Evolutionary conservation across 805 yeast species (phyloP).

Genomic region (Lipomyces sp.): DNA sequence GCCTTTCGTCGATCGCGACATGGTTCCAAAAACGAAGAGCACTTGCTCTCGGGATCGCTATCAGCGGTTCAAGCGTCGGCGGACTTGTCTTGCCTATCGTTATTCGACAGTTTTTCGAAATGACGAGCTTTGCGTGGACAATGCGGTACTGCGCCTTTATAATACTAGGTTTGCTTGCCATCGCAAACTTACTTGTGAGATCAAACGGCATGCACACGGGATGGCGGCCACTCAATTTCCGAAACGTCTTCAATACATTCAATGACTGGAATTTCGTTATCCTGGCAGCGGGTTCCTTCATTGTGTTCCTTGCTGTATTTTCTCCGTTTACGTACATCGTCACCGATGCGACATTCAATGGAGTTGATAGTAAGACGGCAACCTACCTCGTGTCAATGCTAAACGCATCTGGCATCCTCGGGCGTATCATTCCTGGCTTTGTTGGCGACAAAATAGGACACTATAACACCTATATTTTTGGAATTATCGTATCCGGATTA

Average conservation of each 20-base stretch:
- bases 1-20: not conserved
- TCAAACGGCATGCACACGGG: conserved; percentile 3
- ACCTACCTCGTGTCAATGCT: conserved; percentile 37
- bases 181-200: conserved; percentile 30
- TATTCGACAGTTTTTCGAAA: conserved; percentile 42
- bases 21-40: conserved; percentile 46
- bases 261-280: not conserved
- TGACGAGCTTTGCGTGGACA: conserved; percentile 53
- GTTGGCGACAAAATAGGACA: conserved; percentile 51
- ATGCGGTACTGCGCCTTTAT: conserved; percentile 49
- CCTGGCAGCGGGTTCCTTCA: not conserved
- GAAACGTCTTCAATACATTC: not conserved
- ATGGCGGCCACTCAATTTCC: conserved; percentile 3
- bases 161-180: conserved; percentile 34
- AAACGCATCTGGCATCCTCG: conserved; percentile 41
- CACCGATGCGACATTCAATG: conserved; percentile 31
- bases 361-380: conserved; percentile 24
- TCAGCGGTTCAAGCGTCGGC: conserved; percentile 52
- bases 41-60: conserved; percentile 46
- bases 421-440: conserved; percentile 49
- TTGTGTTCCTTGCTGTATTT: conserved; percentile 27
- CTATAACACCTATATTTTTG: conserved; percentile 41
- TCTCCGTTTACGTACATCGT: conserved; percentile 36
- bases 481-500: conserved; percentile 32
- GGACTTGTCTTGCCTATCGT: conserved; percentile 50